Conservation (phyloP, 2,329 filamentous ascomycete species). For the Colletotrichum sp. region DNA sequence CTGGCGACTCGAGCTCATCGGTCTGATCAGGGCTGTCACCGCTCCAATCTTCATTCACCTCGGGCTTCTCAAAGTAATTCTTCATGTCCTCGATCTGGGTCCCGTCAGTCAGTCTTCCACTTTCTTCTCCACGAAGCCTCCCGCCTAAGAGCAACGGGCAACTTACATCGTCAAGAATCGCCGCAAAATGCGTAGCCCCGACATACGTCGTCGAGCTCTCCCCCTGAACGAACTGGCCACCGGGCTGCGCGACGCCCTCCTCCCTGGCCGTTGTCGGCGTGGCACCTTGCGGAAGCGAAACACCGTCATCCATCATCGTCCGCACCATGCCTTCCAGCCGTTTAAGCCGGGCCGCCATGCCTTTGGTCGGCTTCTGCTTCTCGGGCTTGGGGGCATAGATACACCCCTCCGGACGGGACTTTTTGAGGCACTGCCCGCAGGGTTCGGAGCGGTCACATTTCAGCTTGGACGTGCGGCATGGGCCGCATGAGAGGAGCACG, state of each 20-base stretch:
- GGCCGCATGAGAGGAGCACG: slow-evolving; percentile 55
- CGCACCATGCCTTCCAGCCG: slow-evolving; percentile 63
- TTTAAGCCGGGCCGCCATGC: slow-evolving; percentile 58
- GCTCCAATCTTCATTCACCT: slow-evolving; percentile 29
- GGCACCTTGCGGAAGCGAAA: neutral
- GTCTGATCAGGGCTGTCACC: slow-evolving; percentile 35
- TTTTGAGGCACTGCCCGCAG: slow-evolving; percentile 57
- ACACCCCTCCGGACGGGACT: slow-evolving; percentile 49
- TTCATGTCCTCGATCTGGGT: slow-evolving; percentile 62
- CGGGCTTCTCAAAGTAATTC: slow-evolving; percentile 57
- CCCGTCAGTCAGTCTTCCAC: slow-evolving; percentile 2
- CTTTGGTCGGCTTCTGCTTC: slow-evolving; percentile 44
- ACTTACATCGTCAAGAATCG: slow-evolving; percentile 63
- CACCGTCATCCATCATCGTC: slow-evolving; percentile 51
- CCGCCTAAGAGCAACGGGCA: neutral
- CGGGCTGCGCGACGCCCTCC: slow-evolving; percentile 22
- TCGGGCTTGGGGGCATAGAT: slow-evolving; percentile 52
- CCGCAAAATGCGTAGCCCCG: slow-evolving; percentile 64
- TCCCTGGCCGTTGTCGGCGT: neutral
- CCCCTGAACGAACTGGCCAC: slow-evolving; percentile 48
- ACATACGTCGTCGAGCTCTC: slow-evolving; percentile 54
- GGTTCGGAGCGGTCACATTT: slow-evolving; percentile 60
- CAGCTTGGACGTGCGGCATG: slow-evolving; percentile 58
- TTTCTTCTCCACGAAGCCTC: neutral
- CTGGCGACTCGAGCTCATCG: slow-evolving; percentile 40